Evolutionary conservation across 768 basidiomycete species (phyloP).

Genomic region (Calocybe indica): DNA sequence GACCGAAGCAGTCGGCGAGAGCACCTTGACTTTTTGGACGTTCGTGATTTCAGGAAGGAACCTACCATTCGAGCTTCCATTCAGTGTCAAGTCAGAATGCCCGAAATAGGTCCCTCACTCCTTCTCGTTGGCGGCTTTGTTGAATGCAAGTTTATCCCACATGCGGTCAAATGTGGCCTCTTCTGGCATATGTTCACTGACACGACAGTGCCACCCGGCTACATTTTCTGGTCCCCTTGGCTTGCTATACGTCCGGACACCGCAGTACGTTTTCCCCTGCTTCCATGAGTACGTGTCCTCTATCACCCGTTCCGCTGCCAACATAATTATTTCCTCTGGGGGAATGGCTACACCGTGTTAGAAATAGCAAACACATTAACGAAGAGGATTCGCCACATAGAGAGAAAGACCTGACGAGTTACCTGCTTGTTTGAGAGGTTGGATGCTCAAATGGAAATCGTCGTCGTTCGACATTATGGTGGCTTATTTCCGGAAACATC

Average conservation of each 20-base stretch:
- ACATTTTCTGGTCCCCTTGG: conserved; percentile 49
- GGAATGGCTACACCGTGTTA: conserved; percentile 44
- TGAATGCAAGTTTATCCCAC: conserved; percentile 59
- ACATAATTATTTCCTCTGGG: conserved; percentile 48
- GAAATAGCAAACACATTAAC: too few species aligned
- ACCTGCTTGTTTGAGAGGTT: background rate
- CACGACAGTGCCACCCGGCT: conserved; percentile 62
- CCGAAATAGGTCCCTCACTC: conserved; percentile 35
- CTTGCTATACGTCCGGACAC: conserved; percentile 51
- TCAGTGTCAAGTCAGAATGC: background rate
- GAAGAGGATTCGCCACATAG: background rate
- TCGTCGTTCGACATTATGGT: too few species aligned
- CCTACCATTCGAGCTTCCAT: conserved; percentile 26
- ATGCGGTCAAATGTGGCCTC: conserved; percentile 70
- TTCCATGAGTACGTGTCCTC: conserved; percentile 58
- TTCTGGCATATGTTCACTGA: conserved; percentile 55
- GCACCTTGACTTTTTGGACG: conserved; percentile 51
- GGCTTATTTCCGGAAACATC: too few species aligned
- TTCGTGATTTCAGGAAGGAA: conserved; percentile 62
- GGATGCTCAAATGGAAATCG: too few species aligned
- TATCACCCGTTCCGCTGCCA: conserved; percentile 46
- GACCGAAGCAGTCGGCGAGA: conserved; percentile 58
- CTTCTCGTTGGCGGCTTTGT: conserved; percentile 68
- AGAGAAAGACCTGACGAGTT: background rate
- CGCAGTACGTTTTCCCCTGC: conserved; percentile 55